These are phyloP conservation scores for Mycena citricolor DNA, from an alignment of 1,284 basidiomycete genomes.

Conservation along the genomic window DNA sequence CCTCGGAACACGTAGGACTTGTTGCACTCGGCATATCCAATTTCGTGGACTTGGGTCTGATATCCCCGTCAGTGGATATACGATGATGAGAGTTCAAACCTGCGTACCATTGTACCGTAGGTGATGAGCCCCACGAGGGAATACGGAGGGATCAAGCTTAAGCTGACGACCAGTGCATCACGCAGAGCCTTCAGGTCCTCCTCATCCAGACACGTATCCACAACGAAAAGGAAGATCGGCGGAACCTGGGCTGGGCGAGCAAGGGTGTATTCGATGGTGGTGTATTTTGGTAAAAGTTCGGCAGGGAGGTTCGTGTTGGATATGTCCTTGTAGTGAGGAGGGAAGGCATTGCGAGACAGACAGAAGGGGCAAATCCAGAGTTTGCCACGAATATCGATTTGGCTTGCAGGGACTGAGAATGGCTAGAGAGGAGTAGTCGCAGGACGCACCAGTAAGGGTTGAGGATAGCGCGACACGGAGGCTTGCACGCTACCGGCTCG, in stretches of 20 bases:
- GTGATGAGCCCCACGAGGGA: slow-evolving; percentile 96
- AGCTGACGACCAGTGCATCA: slow-evolving; percentile 89
- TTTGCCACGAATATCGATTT: slow-evolving; percentile 98
- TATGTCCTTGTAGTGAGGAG: slow-evolving; percentile 99
- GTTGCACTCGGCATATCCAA: slow-evolving; percentile 94
- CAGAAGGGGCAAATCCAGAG: slow-evolving; percentile 99
- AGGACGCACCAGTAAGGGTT: slow-evolving; percentile 90
- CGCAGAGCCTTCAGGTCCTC: slow-evolving; percentile 94
- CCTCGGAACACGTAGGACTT: slow-evolving; percentile 99
- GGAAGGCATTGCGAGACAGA: slow-evolving; percentile 94
- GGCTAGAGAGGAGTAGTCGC: background rate
- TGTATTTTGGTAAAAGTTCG: slow-evolving; percentile 96
- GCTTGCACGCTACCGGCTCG: slow-evolving; percentile 98
- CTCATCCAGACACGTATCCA: slow-evolving; percentile 96
- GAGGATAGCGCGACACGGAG: slow-evolving; percentile 94
- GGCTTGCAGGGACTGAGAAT: slow-evolving; percentile 49
- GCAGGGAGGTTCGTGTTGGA: slow-evolving; percentile 95
- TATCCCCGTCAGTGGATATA: background rate
- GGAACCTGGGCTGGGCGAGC: slow-evolving; percentile 89
- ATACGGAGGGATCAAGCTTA: slow-evolving; percentile 90
- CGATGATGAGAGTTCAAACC: slow-evolving; percentile 5
- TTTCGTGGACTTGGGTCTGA: slow-evolving; percentile 97
- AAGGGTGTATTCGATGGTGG: slow-evolving; percentile 98
- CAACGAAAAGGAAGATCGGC: slow-evolving; percentile 95
- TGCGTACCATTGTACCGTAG: slow-evolving; percentile 90